Base-by-base conservation (phyloP, 2,329 filamentous ascomycete species). In the Colletotrichum liaoningense region DNA sequence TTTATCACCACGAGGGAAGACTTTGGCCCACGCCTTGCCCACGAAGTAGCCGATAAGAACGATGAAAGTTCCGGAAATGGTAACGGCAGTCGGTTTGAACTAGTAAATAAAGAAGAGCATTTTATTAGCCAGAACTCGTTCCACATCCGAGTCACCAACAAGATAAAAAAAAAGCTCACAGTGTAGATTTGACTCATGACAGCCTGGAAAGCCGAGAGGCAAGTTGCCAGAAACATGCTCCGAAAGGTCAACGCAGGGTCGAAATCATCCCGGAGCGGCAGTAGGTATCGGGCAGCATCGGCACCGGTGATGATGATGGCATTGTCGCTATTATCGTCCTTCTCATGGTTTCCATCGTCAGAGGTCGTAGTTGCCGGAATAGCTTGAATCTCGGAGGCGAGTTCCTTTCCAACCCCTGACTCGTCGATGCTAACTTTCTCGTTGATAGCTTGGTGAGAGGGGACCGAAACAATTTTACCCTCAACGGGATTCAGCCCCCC, bases 31-130 rank as follows among this genome's bases (percentile, higher is more conserved):
- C 5, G 76, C 80, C n/a, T 80, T 87, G 9, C 89, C 89, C 2
- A 86, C 63, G 62, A 90, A 89, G 79, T 90, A 90, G 14, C 87
- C 86, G 58, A 90, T 88, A 54, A 90, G 84, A 5, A 89, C 88
- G 64, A 90, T 88, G 67, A 90, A 90, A 0, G 87, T 89, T 49
- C 88, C 87, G 19, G 83, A 82, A 22, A 90, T 86, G 3, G 81
- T 83, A 46, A 87, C 78, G 1, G 49, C 3, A 0, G 88, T 90
- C 0, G 87, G 88, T 83, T 89, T 89, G 78, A 88, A 89, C 86
- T 89, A 55, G 9, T 49, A 14, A 11, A 35, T 5, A 49, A 24
- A 30, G 12, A 11, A 19, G 16, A 49, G 19, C 42, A 76, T 56
- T 14, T 55, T n/a, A 1, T 55, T 14, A 55, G 52, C 26, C 56